Evolutionary conservation across 202 grass and related monocot species (phyloP).

Genomic region (Schoenoplectus triqueter): DNA sequence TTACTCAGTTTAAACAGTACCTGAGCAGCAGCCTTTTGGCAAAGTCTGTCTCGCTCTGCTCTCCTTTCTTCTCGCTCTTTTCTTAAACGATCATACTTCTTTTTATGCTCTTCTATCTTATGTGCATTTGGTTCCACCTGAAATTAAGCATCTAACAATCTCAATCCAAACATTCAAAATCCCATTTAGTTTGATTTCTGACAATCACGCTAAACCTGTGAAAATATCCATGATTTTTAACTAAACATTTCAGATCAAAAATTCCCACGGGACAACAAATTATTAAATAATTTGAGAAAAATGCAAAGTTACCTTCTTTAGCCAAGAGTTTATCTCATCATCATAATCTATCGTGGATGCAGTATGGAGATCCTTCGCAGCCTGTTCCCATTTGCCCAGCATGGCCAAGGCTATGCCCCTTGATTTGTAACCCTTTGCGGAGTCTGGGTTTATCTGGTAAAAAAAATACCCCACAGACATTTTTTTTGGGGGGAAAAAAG

Average conservation of each 20-base stretch:
- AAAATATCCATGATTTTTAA: not conserved
- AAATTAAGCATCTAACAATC: constrained; percentile 28
- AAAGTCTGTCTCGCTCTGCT: constrained; percentile 69
- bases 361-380: constrained; percentile 79
- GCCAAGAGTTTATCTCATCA: constrained; percentile 87
- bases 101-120: constrained; percentile 83
- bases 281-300: constrained; percentile 34
- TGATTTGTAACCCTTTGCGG: constrained; percentile 96
- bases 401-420: constrained; percentile 82
- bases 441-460: constrained; percentile 90
- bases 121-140: constrained; percentile 95
- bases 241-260: constrained; percentile 1
- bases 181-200: not conserved
- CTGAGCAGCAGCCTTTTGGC: constrained; percentile 66
- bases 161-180: not conserved
- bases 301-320: constrained; percentile 57
- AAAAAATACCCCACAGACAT: not conserved
- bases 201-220: not conserved
- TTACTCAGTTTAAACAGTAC: constrained; percentile 36
- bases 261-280: not conserved
- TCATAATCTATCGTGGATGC: constrained; percentile 97
- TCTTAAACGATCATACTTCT: constrained; percentile 75
- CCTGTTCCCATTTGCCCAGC: constrained; percentile 90
- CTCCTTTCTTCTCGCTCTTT: constrained; percentile 89
- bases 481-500: not conserved